Conservation (phyloP, 148 eudicot genomes). For the Limonium bicolor region DNA sequence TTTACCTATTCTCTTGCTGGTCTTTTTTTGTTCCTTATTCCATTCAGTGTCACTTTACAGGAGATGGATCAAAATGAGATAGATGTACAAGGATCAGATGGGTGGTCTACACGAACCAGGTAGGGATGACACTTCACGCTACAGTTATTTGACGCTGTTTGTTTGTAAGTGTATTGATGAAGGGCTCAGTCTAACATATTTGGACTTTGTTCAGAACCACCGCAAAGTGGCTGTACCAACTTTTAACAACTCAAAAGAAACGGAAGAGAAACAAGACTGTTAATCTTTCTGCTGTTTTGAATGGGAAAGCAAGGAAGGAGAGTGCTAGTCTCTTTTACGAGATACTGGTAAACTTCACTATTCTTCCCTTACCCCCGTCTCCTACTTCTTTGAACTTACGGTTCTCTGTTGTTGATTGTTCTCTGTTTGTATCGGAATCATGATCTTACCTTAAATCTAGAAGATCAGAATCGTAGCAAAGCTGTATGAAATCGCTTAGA, state of each 20-base stretch:
- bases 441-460: too few species aligned
- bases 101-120: slow-evolving; percentile 58
- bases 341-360: slow-evolving; percentile 48
- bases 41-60: slow-evolving; percentile 6
- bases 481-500: too few species aligned
- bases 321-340: slow-evolving; percentile 71
- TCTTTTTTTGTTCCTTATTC: neutral
- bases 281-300: slow-evolving; percentile 30
- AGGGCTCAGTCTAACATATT: neutral
- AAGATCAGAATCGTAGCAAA: too few species aligned
- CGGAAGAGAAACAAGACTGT: slow-evolving; percentile 20
- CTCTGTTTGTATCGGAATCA: neutral
- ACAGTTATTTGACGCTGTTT: neutral
- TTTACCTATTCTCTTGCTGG: neutral
- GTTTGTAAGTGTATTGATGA: neutral
- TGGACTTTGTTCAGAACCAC: slow-evolving; percentile 27
- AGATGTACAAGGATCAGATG: slow-evolving; percentile 44
- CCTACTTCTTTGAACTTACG: too few species aligned
- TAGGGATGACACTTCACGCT: slow-evolving; percentile 7
- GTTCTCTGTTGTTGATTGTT: neutral
- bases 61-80: slow-evolving; percentile 33
- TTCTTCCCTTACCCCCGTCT: too few species aligned
- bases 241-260: slow-evolving; percentile 15
- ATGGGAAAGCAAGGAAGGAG: slow-evolving; percentile 47
- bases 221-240: slow-evolving; percentile 33